phyloP scores from a whole-genome alignment of 441 rosid genomes.

The Capsella rubella region DNA sequence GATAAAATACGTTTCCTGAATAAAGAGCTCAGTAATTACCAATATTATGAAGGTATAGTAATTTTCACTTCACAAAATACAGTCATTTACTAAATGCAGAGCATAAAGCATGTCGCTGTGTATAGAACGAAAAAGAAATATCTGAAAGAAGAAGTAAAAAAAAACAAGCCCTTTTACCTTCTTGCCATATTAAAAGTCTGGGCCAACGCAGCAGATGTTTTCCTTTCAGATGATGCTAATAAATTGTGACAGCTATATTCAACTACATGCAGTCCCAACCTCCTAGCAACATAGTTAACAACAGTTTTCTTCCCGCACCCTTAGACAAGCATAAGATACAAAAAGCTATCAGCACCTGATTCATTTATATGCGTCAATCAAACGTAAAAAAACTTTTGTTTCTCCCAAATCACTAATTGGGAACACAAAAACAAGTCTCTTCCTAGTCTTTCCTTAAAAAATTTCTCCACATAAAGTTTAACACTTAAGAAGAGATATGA shows the following conservation, averaged over 20 bases:
- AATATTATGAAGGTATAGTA: slow-evolving; percentile 13
- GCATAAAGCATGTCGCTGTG: slow-evolving; percentile 8
- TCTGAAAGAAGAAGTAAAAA: neutral
- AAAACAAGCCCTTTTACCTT: slow-evolving; percentile 60
- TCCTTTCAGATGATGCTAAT: slow-evolving; percentile 80
- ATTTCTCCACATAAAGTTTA: neutral
- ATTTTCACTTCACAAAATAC: slow-evolving; percentile 10
- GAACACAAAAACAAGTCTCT: slow-evolving; percentile 3
- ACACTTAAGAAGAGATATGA: neutral
- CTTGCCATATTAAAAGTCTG: slow-evolving; percentile 85
- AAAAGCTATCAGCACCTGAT: slow-evolving; percentile 28
- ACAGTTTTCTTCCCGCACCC: slow-evolving; percentile 96
- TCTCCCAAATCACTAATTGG: slow-evolving; percentile 24
- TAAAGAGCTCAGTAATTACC: neutral
- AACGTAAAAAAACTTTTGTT: neutral
- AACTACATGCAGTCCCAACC: slow-evolving; percentile 89
- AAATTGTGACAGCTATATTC: slow-evolving; percentile 91
- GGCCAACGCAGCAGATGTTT: slow-evolving; percentile 73
- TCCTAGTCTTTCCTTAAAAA: neutral
- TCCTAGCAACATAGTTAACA: slow-evolving; percentile 74
- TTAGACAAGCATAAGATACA: slow-evolving; percentile 45
- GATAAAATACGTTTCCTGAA: slow-evolving; percentile 22
- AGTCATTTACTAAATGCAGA: slow-evolving; percentile 16
- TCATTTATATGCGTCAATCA: slow-evolving; percentile 13
- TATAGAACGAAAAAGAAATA: neutral